A percentile compares a stretch with the other conserved stretches of the same genome.
phyloP scores from a whole-genome alignment of 2,329 filamentous ascomycete genomes.

The Colletotrichum sp. region DNA sequence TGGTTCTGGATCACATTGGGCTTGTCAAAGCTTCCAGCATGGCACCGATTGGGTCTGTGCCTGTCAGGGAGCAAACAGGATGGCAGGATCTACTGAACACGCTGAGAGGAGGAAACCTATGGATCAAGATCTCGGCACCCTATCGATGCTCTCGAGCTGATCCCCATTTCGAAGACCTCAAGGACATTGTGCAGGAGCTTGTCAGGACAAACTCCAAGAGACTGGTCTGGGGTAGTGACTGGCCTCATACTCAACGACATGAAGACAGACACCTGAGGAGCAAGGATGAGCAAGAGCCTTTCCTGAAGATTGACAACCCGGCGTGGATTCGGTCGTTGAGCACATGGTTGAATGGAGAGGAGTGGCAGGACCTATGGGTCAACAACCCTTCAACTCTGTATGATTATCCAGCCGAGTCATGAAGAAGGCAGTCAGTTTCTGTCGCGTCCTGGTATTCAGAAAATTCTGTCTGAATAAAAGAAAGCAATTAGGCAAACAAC shows the following conservation, averaged over 20 bases:
- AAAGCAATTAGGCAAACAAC: background rate
- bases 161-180: background rate
- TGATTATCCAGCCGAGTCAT: background rate
- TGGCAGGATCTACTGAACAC: background rate
- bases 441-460: fast-evolving
- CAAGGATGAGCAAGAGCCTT: background rate
- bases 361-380: background rate
- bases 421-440: fast-evolving
- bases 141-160: background rate
- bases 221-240: background rate
- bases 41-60: background rate
- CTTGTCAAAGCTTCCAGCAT: background rate
- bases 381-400: background rate
- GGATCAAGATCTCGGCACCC: background rate
- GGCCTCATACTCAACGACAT: background rate
- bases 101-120: background rate
- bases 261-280: background rate
- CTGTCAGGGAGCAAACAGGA: background rate
- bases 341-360: background rate
- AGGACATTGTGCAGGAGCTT: background rate
- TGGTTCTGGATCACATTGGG: background rate
- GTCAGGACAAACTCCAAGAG: background rate
- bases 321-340: background rate
- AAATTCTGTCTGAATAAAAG: fast-evolving
- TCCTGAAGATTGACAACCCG: background rate